Percentiles rank a stretch among this genome's conserved stretches.
phyloP scores from a whole-genome alignment of 1,139 yeast genomes.

The Yamadazyma atmosphaerica region DNA sequence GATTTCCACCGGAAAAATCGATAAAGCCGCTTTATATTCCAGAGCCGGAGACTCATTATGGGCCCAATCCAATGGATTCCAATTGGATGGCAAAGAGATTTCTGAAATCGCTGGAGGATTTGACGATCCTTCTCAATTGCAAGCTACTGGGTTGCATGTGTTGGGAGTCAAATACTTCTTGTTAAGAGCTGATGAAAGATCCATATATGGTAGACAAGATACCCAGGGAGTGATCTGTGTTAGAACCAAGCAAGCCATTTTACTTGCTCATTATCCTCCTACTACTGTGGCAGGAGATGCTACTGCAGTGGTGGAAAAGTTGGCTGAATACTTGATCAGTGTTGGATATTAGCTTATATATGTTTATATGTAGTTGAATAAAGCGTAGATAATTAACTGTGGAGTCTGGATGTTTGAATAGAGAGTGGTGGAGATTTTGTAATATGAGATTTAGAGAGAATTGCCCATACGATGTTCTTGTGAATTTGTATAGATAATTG shows the following conservation, averaged over 20 bases:
- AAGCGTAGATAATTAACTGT: too few species aligned
- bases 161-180: constrained; percentile 86
- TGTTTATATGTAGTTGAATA: neutral
- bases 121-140: constrained; percentile 74
- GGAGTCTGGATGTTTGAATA: too few species aligned
- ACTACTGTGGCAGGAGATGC: constrained; percentile 95
- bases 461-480: too few species aligned
- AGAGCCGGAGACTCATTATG: constrained; percentile 93
- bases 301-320: constrained; percentile 87
- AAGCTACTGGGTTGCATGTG: constrained; percentile 81
- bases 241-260: constrained; percentile 88
- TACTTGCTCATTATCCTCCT: constrained; percentile 92
- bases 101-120: constrained; percentile 75
- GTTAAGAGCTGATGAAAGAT: constrained; percentile 87
- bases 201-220: constrained; percentile 88
- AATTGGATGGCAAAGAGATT: constrained; percentile 71
- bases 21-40: constrained; percentile 90
- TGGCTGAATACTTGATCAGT: constrained; percentile 90
- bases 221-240: constrained; percentile 89
- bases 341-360: constrained; percentile 61
- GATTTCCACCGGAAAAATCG: constrained; percentile 80
- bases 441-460: too few species aligned
- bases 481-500: too few species aligned
- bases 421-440: too few species aligned
- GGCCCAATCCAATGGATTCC: constrained; percentile 81